A percentile compares a stretch with the other conserved stretches of the same genome.
These are phyloP conservation scores for Pezicula rhizophila DNA, from an alignment of 2,329 filamentous ascomycete genomes.

Conservation along the genomic window DNA sequence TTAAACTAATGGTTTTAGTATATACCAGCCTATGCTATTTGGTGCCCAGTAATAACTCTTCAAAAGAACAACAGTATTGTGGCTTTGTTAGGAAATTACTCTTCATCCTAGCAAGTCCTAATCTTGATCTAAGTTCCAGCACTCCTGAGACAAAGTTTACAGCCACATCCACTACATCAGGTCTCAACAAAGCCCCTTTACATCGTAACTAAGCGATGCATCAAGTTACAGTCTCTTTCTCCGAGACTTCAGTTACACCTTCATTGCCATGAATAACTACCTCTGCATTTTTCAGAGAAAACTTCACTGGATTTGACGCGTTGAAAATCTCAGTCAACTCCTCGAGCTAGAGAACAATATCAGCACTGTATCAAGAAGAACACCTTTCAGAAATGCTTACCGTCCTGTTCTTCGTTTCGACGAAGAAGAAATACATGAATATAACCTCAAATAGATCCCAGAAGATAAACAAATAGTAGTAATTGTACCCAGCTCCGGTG, in stretches of 20 bases:
- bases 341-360: constrained; percentile 26
- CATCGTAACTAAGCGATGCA: too few species aligned
- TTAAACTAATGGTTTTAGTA: too few species aligned
- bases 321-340: constrained; percentile 38
- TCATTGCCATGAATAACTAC: constrained; percentile 1
- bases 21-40: too few species aligned
- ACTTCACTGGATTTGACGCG: constrained; percentile 31
- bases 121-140: too few species aligned
- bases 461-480: constrained; percentile 30
- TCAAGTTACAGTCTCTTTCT: not conserved
- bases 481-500: constrained; percentile 32
- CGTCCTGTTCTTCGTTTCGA: constrained; percentile 12
- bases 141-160: too few species aligned
- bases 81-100: too few species aligned
- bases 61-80: too few species aligned
- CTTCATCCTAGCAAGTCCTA: too few species aligned
- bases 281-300: constrained; percentile 1
- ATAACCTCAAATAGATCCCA: constrained; percentile 35
- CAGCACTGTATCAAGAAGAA: not conserved
- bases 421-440: constrained; percentile 30
- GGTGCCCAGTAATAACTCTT: too few species aligned
- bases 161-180: too few species aligned
- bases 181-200: too few species aligned
- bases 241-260: not conserved
- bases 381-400: not conserved